Conservation (phyloP, 2,329 filamentous ascomycete species). For the Phaeosphaeriaceae sp. region DNA sequence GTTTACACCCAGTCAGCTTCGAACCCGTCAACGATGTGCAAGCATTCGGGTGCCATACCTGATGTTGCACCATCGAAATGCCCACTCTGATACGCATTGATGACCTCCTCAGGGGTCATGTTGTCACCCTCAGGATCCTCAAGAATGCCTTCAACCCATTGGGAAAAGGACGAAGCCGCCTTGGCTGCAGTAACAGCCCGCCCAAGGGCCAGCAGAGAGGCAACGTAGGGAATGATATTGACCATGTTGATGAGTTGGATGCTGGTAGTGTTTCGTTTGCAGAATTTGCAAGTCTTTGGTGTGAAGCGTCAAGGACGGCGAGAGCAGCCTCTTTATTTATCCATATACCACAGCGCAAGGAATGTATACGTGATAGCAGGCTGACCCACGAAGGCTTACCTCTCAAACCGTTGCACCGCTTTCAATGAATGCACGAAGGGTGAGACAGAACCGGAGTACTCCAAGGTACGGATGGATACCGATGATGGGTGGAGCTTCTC, state of each 20-base stretch:
- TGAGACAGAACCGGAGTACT: not conserved
- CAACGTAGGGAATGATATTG: not conserved
- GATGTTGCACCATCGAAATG: not conserved
- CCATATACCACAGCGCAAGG: not conserved
- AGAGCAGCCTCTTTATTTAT: not conserved
- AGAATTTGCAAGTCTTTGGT: not conserved
- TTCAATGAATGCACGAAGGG: not conserved
- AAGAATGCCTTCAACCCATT: not conserved
- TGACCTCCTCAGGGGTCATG: not conserved
- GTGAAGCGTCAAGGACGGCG: not conserved
- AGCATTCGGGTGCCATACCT: not conserved
- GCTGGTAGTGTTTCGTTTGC: not conserved
- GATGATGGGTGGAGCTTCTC: not conserved
- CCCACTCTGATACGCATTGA: not conserved
- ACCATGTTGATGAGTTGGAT: not conserved
- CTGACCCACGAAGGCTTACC: not conserved
- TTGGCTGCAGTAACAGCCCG: not conserved
- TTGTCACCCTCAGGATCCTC: not conserved
- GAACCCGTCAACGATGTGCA: not conserved
- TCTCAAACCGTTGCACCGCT: not conserved
- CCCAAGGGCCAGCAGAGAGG: not conserved
- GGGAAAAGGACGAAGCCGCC: not conserved
- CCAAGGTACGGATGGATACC: not conserved
- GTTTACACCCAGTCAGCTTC: not conserved
- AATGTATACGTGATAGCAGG: not conserved